These are phyloP conservation scores for Cicer arietinum DNA, from an alignment of 306 rosid species.

Conservation along the genomic window DNA sequence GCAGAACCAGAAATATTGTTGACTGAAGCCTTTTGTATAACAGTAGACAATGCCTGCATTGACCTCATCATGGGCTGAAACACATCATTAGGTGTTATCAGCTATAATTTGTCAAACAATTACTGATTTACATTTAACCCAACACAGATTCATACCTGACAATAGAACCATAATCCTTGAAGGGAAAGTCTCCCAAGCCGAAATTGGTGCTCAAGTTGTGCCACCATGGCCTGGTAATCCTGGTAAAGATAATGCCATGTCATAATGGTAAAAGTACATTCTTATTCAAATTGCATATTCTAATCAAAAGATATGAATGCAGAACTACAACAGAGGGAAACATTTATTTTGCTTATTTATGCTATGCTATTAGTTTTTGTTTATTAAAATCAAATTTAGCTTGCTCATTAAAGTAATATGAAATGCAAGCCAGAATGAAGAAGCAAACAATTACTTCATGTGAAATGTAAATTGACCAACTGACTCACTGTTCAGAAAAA, in stretches of 20 bases:
- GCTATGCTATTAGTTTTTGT: slow-evolving; percentile 32
- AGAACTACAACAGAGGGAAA: slow-evolving; percentile 17
- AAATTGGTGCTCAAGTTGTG: slow-evolving; percentile 97
- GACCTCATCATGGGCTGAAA: slow-evolving; percentile 95
- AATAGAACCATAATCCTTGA: slow-evolving; percentile 98
- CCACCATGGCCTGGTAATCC: slow-evolving; percentile 99
- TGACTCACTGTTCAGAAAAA: slow-evolving; percentile 48
- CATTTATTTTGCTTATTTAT: slow-evolving; percentile 1
- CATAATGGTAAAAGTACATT: slow-evolving; percentile 30
- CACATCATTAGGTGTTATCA: slow-evolving; percentile 38
- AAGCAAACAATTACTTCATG: slow-evolving; percentile 33
- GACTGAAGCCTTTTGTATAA: slow-evolving; percentile 76
- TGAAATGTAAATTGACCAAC: slow-evolving; percentile 41
- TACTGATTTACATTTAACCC: slow-evolving; percentile 30
- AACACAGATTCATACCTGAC: slow-evolving; percentile 71
- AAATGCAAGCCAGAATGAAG: slow-evolving; percentile 18
- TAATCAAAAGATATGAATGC: slow-evolving; percentile 30
- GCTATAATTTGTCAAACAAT: slow-evolving; percentile 40
- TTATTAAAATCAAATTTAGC: slow-evolving; percentile 29
- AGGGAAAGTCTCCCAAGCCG: slow-evolving; percentile 90
- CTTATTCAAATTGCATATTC: slow-evolving; percentile 38
- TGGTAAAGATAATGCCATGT: slow-evolving; percentile 44
- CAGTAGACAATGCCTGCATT: slow-evolving; percentile 82
- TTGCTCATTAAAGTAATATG: slow-evolving; percentile 16
- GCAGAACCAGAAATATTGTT: slow-evolving; percentile 89